Conservation (phyloP, 345 rosid species). For the Abelmoschus esculentus region DNA sequence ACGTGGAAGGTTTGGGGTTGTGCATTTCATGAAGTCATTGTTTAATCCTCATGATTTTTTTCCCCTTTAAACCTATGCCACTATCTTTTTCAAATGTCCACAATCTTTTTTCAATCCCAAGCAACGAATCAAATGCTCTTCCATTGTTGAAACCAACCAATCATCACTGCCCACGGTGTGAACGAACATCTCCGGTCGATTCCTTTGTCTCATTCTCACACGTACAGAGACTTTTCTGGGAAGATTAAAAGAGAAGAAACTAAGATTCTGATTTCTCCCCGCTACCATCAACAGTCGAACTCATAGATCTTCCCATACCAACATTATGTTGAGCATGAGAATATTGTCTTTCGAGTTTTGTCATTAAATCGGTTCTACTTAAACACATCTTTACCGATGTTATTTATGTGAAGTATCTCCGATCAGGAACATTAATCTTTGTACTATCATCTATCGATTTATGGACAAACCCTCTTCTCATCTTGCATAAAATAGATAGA, state of each 20-base stretch:
- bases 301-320: neutral
- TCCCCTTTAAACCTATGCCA: constrained; percentile 20
- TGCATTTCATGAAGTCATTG: neutral
- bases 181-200: neutral
- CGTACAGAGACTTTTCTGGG: neutral
- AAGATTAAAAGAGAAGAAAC: neutral
- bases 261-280: neutral
- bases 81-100: neutral
- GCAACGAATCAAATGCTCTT: constrained; percentile 23
- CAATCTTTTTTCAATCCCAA: neutral
- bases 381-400: too few relatives aligned
- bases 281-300: too few relatives aligned
- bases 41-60: neutral
- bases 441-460: too few relatives aligned
- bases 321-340: neutral
- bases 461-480: too few relatives aligned
- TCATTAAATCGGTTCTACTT: neutral
- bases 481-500: too few relatives aligned
- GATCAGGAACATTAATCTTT: too few relatives aligned
- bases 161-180: neutral
- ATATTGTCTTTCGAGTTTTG: neutral
- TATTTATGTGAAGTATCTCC: too few relatives aligned
- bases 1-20: constrained; percentile 2
- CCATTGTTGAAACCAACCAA: neutral
- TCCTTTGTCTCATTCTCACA: too few relatives aligned